Evolutionary conservation across 768 basidiomycete genomes (phyloP), one percentile per base, ranked within the genome.

Genomic region (Tulasnella sp.): DNA sequence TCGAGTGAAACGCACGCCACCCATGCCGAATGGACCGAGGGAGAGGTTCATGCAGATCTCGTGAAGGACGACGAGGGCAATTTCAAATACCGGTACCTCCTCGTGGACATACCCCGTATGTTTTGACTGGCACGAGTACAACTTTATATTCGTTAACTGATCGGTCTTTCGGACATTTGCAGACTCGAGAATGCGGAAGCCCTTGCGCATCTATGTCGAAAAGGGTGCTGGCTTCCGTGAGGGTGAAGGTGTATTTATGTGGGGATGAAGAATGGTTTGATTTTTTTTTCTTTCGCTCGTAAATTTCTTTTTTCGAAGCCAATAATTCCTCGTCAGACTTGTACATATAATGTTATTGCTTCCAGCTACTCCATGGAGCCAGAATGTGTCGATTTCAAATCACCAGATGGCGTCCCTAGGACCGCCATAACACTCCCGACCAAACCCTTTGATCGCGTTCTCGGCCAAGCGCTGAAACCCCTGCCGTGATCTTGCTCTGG

Each of bases 51-150:
- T 68, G 79, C 73, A 34, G 80, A 81, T 71, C 46, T 81, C 19
- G 74, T 81, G 3, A 81, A 81, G 80, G 80, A 80, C 46, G 73
- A 52, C 14, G 48, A 44, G 18, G 80, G 80, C 38, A 71, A 78
- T 42, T 81, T 81, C 80, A 31, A 76, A 39, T 81, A 81, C 68
- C 80, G 80, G 39, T 81, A 81, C 71, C 62, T 81, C n/a, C 75
- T 81, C 9, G 80, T 81, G 36, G 80, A 81, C 48, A 58, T 81
- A 34, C 80, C 80, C 31, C 52, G 80, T 81, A 76, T 21, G 74
- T 80, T 24, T 40, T 46, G 62, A 80, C 21, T 24, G 21, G 42
- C 42, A 36, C 21, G 39, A 18, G 16, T 18, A 27, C n/a, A 74
- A 10, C 38, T 10, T 21, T 42, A 62, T 34, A 62, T 10, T 52